Percentiles rank a stretch among this genome's conserved stretches.
phyloP scores from a whole-genome alignment of 331 rosid species.

The Acacia pycnantha region DNA sequence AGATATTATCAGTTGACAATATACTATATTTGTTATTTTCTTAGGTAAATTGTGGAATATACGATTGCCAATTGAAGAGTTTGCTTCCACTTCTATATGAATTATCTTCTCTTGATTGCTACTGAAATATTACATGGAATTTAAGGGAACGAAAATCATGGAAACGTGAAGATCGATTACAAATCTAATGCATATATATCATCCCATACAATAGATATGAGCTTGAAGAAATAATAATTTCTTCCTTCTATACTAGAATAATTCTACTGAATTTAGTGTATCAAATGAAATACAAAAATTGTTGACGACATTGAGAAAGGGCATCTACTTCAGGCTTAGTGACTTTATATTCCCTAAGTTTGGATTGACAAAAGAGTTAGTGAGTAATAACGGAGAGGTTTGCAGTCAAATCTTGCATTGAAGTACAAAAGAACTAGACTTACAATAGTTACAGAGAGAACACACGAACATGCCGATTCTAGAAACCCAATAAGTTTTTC shows the following conservation, averaged over 20 bases:
- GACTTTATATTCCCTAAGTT: background rate
- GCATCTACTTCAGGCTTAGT: background rate
- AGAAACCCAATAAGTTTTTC: background rate
- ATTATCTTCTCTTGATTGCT: background rate
- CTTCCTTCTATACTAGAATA: background rate
- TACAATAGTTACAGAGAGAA: background rate
- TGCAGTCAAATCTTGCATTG: background rate
- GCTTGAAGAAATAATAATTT: background rate
- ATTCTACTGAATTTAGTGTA: background rate
- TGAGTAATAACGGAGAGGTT: background rate
- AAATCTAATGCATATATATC: background rate
- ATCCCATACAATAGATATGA: background rate
- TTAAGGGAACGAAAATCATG: background rate
- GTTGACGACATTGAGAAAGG: conserved; percentile 7
- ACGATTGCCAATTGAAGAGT: background rate
- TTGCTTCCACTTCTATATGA: background rate
- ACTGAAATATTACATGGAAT: background rate
- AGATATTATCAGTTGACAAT: background rate
- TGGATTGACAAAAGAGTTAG: conserved; percentile 11
- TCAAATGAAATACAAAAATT: conserved; percentile 16
- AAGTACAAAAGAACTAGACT: conserved; percentile 14
- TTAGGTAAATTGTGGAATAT: background rate
- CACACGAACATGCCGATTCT: background rate
- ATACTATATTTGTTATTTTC: background rate
- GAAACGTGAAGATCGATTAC: conserved; percentile 18